phyloP scores from a whole-genome alignment of 352 stramenopile species.

The Pythium aquatile region DNA sequence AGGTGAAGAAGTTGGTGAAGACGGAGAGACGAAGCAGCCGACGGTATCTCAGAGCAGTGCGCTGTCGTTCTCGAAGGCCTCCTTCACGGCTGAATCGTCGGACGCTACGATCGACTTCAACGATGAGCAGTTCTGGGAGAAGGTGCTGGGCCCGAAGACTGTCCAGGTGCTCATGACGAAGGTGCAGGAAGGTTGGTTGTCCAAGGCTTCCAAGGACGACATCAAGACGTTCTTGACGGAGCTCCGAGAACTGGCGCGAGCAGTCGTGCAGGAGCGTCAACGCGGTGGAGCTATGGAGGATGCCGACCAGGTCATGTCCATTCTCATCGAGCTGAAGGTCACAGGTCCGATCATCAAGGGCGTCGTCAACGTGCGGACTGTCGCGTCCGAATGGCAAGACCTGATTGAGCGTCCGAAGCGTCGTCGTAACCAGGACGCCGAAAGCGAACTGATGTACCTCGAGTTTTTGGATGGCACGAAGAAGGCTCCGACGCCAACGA shows the following conservation, averaged over 20 bases:
- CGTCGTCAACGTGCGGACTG: constrained; percentile 69
- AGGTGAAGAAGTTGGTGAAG: constrained; percentile 40
- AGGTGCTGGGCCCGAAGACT: constrained; percentile 84
- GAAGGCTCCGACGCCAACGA: constrained; percentile 24
- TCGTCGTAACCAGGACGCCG: constrained; percentile 77
- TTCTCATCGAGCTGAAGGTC: constrained; percentile 88
- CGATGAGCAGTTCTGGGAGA: constrained; percentile 91
- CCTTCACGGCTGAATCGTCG: constrained; percentile 83
- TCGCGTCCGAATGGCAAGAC: constrained; percentile 82
- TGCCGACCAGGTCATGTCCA: constrained; percentile 82
- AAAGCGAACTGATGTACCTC: constrained; percentile 85
- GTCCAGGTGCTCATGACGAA: constrained; percentile 88
- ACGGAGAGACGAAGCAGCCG: constrained; percentile 35
- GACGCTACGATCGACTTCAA: constrained; percentile 90
- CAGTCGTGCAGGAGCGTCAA: constrained; percentile 83
- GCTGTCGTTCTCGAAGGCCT: constrained; percentile 87
- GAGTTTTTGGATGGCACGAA: constrained; percentile 81
- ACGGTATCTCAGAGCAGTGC: constrained; percentile 53
- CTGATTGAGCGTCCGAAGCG: constrained; percentile 87
- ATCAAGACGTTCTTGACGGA: constrained; percentile 82
- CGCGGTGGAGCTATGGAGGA: constrained; percentile 79
- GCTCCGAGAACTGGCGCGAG: constrained; percentile 71
- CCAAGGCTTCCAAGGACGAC: constrained; percentile 68
- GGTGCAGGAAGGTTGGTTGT: constrained; percentile 81
- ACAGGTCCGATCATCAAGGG: constrained; percentile 73